phyloP scores from a whole-genome alignment of 2,329 filamentous ascomycete species.

The Xylaria sp. region DNA sequence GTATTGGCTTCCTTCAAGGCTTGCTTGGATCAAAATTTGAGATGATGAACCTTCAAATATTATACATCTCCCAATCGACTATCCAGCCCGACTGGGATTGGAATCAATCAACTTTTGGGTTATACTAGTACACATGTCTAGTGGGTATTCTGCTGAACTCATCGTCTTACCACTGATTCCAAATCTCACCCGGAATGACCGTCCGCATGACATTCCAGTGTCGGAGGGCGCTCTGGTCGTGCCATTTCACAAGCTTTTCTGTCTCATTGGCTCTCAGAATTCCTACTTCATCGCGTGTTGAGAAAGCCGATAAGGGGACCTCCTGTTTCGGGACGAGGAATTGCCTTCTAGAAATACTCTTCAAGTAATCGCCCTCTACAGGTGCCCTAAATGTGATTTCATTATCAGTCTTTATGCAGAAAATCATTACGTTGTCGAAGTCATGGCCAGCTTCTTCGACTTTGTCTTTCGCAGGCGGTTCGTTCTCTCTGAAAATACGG shows the following conservation, averaged over 20 bases:
- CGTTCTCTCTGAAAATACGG: slow-evolving; percentile 84
- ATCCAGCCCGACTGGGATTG: background rate
- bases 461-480: slow-evolving; percentile 54
- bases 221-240: slow-evolving; percentile 75
- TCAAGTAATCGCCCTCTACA: slow-evolving; percentile 68
- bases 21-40: background rate
- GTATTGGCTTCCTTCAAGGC: background rate
- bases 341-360: slow-evolving; percentile 70
- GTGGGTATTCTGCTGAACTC: background rate
- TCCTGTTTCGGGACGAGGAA: slow-evolving; percentile 78
- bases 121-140: background rate
- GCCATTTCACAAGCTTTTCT: slow-evolving; percentile 69
- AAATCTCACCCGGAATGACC: slow-evolving; percentile 77
- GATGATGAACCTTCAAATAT: background rate
- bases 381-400: slow-evolving; percentile 73
- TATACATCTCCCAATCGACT: background rate
- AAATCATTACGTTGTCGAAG: slow-evolving; percentile 96
- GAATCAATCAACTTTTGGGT: background rate
- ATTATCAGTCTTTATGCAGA: slow-evolving; percentile 72
- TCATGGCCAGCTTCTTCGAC: slow-evolving; percentile 61
- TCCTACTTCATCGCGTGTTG: slow-evolving; percentile 51
- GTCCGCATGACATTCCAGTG: slow-evolving; percentile 94
- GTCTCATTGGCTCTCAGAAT: slow-evolving; percentile 69
- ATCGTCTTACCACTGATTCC: slow-evolving; percentile 78
- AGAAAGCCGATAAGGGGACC: slow-evolving; percentile 59